Evolutionary conservation across 257 asterid genomes (phyloP), one percentile per base, ranked within the genome.

Genomic region (Nicotiana undulata): DNA sequence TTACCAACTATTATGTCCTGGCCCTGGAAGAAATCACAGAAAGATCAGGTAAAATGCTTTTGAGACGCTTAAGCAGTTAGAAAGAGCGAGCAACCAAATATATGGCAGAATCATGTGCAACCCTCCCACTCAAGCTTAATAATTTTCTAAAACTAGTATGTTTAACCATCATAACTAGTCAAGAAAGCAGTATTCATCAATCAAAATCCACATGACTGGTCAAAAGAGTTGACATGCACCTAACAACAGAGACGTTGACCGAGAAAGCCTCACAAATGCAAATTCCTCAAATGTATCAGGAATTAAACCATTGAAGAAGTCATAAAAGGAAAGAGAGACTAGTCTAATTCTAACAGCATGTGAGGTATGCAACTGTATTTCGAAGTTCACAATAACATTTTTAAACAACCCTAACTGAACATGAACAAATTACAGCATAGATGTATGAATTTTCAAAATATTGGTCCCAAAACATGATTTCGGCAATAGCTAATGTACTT

Each of bases 1-100:
- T 96, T 96, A 80, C 98, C 98, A 68, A 96, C 87, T 82, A 96
- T 87, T 81, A 96, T 90, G 91, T 96, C 98, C 88, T 83, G 90
- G 79, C 89, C 99, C 99, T 96, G 90, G 66, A 56, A 56, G 52
- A 65, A 37, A 81, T 12, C 29, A 55, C 61, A 22, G 29, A 74
- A 72, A 24, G 61, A 74, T 15, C 44, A 49, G 40, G 16, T 49
- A 74, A 72, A 74, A 74, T 24, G 24, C 78, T 74, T 74, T 26
- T 74, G 59, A 29, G 37, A 22, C 44, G 34, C 59, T 40, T 70
- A 20, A 44, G 59, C 22, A 70, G 49, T 44, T 70, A 70, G 2
- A 44, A 24, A 70, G 20, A 70, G 22, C 7, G 6, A 68, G 32
- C 22, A 70, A 22, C 4, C 22, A 44, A 44, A 12, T 70, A 70